A percentile compares a stretch with the other conserved stretches of the same genome.
Conservation (phyloP, 768 basidiomycete species). For the Boletellus emodensis region DNA sequence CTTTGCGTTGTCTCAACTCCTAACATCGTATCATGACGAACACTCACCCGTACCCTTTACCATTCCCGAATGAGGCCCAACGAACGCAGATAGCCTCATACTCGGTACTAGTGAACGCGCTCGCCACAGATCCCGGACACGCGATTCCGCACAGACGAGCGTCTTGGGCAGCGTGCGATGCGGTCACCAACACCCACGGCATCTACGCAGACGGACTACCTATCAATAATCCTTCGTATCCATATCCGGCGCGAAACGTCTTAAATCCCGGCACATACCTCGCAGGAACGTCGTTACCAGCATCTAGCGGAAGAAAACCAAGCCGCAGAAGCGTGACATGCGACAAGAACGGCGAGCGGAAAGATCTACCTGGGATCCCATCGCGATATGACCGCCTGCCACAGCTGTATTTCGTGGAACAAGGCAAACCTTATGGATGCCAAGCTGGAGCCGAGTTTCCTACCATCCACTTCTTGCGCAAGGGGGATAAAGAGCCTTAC, state of each 20-base stretch:
- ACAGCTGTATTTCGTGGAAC: slow-evolving; percentile 15
- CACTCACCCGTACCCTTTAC: slow-evolving; percentile 13
- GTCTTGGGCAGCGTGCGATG: slow-evolving; percentile 1
- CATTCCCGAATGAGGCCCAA: slow-evolving; percentile 21
- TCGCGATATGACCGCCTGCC: slow-evolving; percentile 18
- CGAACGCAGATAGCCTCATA: slow-evolving; percentile 18
- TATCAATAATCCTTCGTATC: slow-evolving; percentile 21
- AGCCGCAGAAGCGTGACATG: not conserved
- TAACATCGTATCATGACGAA: slow-evolving; percentile 16
- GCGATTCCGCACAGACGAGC: slow-evolving; percentile 9
- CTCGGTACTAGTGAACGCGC: slow-evolving; percentile 22
- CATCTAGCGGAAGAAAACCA: slow-evolving; percentile 5
- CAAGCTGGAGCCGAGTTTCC: slow-evolving; percentile 20
- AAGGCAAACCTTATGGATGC: slow-evolving; percentile 3
- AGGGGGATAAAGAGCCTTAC: slow-evolving; percentile 25
- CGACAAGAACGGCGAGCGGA: slow-evolving; percentile 2
- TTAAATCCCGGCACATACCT: slow-evolving; percentile 21
- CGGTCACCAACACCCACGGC: slow-evolving; percentile 4
- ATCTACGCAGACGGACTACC: slow-evolving; percentile 19
- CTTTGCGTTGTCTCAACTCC: not conserved
- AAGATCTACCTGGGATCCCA: not conserved
- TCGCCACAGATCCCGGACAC: slow-evolving; percentile 14
- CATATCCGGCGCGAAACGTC: slow-evolving; percentile 30
- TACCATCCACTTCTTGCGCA: slow-evolving; percentile 31
- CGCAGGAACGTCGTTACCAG: not conserved